Evolutionary conservation across 768 basidiomycete species (phyloP), one percentile per base, ranked within the genome.

Genomic region (Tricholoma matsutake): DNA sequence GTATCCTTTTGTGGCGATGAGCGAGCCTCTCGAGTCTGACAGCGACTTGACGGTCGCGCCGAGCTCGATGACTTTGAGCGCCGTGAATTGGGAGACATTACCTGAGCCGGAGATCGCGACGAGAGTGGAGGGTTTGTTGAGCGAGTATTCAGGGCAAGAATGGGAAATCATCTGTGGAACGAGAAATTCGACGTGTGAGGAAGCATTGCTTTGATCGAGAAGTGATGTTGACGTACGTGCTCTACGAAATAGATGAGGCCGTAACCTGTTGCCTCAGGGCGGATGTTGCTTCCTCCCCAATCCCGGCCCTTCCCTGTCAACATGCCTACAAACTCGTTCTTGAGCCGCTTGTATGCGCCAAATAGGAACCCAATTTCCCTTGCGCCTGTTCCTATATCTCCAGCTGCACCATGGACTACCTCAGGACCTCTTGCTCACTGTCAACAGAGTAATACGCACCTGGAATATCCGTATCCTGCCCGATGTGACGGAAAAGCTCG

Each of bases 321-420:
- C 75, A 91, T 78, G 63, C 84, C 83, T 56, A 82, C 77, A 69
- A 83, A 90, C 76, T 90, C 87, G 73, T 90, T 89, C 64, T 81
- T 77, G 71, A 84, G 75, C 71, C 83, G 85, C 81, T 87, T 90
- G 81, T 91, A 91, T 32, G 87, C 86, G 65, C 89, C 88, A 68
- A 88, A 91, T 71, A 91, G 77, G 82, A 78, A 91, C 34, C 86
- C 89, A 64, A 90, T 84, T 75, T 91, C 89, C 61, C 89, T 81
- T 41, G 81, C 88, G 64, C 88, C 88, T 62, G 86, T 87, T 64
- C 89, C 89, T 63, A 91, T 90, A 67, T 90, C 84, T 47, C 85
- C 85, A 65, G 85, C 86, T 79, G 55, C 28, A 39, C 22, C 9
- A 18, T 9, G 18, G 14, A 29, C 13, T 25, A 20, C 9, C 20